These are phyloP conservation scores for Piper longum DNA, from an alignment of 164 flowering plant species.

Conservation along the genomic window DNA sequence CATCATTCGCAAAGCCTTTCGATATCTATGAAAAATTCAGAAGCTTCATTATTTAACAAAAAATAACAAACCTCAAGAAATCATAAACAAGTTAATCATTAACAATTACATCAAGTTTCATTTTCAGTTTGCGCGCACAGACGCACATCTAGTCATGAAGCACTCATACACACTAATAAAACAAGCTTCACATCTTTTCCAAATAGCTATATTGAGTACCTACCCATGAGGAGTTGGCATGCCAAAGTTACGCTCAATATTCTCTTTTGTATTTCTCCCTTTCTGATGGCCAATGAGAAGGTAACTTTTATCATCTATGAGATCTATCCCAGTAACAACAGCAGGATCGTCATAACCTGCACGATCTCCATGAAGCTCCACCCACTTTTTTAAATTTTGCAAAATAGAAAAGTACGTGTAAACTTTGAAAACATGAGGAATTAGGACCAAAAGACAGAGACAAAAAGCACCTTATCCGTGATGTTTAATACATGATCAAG, in stretches of 20 bases:
- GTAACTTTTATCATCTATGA: slow-evolving; percentile 18
- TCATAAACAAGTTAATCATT: too few species aligned
- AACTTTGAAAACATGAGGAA: background rate
- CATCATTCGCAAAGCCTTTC: slow-evolving; percentile 23
- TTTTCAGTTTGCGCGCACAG: too few species aligned
- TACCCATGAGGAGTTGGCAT: slow-evolving; percentile 28
- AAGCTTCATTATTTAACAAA: background rate
- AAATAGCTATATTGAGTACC: background rate
- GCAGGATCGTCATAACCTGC: slow-evolving; percentile 24
- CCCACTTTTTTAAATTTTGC: slow-evolving; percentile 13
- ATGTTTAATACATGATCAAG: slow-evolving; percentile 24
- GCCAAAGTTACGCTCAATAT: slow-evolving; percentile 19
- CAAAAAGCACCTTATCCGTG: slow-evolving; percentile 16
- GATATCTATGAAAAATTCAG: slow-evolving; percentile 7
- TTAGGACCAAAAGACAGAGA: background rate
- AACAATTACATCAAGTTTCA: too few species aligned
- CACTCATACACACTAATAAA: too few species aligned
- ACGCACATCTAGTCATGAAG: too few species aligned
- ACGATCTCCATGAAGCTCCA: slow-evolving; percentile 31
- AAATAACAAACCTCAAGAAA: background rate
- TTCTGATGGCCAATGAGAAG: slow-evolving; percentile 22
- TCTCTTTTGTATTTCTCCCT: slow-evolving; percentile 20
- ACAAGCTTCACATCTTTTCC: background rate
- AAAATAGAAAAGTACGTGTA: background rate
- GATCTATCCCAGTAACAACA: slow-evolving; percentile 17